Base-by-base conservation (phyloP, 169 alveolate genomes). In the Plasmodium billcollinsi region DNA sequence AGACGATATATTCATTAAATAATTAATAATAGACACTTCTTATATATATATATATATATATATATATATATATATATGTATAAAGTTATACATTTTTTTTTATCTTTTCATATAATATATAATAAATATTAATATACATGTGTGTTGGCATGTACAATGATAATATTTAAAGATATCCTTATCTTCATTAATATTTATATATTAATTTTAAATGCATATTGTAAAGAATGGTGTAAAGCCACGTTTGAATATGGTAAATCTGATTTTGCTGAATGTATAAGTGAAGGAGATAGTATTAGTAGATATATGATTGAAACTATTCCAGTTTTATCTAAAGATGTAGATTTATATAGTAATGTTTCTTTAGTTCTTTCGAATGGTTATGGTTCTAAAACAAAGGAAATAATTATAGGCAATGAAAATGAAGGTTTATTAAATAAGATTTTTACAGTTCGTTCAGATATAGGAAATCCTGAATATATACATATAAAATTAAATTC, bases 201-300 rank as follows among this genome's bases (percentile, higher is more conserved):
- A 24, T 50, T 86, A 3, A 21, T 56, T 15, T 72, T 69, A 18
- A 39, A 47, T 59, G 52, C 47, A 26, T 3, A 66, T 15, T 71
- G 95, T 11, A 93, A 92, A 49, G 97, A 96, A 61, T 96, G 97
- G 97, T 96, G 98, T 89, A 96, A 94, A 88, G 98, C 97, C 29
- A 94, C 93, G 14, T 94, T 97, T 49, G 92, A 93, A 54, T 96
- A 93, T 43, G 95, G 97, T 0, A 95, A 94, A 67, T 95, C 96
- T 15, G 96, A 94, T 43, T 96, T 94, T 83, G 98, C 95, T 63
- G 96, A 94, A 62, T 96, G 98, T 50, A 88, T 94, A n/a, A 96
- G 96, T n/a, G 96, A 91, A 45, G 96, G 95, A 29, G 96, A 95
- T 56, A 94, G 95, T 39, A 70, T 93, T 14, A 94, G 97, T 4